These are phyloP conservation scores for Penicillium capsulatum DNA, from an alignment of 2,329 filamentous ascomycete genomes.

Conservation along the genomic window DNA sequence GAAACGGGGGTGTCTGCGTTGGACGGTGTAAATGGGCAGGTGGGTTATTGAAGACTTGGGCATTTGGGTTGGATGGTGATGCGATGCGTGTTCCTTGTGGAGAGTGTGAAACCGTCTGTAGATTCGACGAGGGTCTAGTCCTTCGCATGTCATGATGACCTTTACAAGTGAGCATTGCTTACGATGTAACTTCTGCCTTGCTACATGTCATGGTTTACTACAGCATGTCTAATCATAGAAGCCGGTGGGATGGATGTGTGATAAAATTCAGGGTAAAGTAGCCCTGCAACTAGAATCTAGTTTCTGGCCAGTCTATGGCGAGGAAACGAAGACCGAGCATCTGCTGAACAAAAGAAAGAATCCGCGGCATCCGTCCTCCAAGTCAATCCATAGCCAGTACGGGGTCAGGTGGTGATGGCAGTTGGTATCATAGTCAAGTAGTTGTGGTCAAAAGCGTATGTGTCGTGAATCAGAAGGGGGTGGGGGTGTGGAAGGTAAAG, in stretches of 20 bases:
- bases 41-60: neutral
- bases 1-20: constrained; percentile 2
- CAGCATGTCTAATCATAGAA: no score
- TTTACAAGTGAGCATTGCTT: no score
- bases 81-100: no score
- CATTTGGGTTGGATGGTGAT: no score
- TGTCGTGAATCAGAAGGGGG: constrained; percentile 2
- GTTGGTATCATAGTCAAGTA: constrained; percentile 1
- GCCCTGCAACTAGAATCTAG: constrained; percentile 18
- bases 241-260: no score
- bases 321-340: constrained; percentile 8
- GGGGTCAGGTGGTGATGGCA: constrained; percentile 3
- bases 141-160: no score
- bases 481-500: neutral
- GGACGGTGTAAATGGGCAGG: neutral
- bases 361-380: constrained; percentile 3
- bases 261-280: constrained; percentile 25
- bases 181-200: no score
- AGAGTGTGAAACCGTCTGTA: no score
- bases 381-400: constrained; percentile 10
- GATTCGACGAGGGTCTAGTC: no score
- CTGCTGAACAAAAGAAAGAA: constrained; percentile 17
- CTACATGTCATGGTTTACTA: neutral
- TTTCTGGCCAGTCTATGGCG: constrained; percentile 16
- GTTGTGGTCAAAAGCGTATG: neutral